Evolutionary conservation across 768 basidiomycete genomes (phyloP).

Genomic region (Auriscalpium vulgare): DNA sequence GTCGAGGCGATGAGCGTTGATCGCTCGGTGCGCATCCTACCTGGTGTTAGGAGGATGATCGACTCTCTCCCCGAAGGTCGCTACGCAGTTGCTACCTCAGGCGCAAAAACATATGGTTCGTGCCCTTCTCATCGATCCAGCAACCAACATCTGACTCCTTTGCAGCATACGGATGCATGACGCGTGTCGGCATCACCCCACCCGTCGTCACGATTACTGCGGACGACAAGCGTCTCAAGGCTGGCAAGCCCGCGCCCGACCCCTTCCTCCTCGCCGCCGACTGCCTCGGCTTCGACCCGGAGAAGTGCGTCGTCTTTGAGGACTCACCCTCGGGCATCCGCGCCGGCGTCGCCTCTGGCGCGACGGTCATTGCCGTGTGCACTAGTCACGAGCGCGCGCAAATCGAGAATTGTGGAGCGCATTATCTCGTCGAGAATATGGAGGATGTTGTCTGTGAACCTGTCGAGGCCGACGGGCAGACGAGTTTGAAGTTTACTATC

Average conservation of each 20-base stretch:
- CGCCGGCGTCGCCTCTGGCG: constrained; percentile 65
- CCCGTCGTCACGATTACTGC: constrained; percentile 68
- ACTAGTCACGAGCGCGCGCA: constrained; percentile 56
- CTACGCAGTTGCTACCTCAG: constrained; percentile 69
- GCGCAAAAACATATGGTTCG: constrained; percentile 62
- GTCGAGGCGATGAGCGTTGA: constrained; percentile 48
- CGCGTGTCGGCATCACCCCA: constrained; percentile 59
- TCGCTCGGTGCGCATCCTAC: constrained; percentile 61
- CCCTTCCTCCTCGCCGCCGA: constrained; percentile 57
- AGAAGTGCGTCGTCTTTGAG: constrained; percentile 70
- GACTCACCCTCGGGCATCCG: constrained; percentile 61
- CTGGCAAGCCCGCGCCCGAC: constrained; percentile 55
- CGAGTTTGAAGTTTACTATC: constrained; percentile 36
- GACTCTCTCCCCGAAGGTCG: constrained; percentile 55
- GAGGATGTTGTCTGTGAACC: constrained; percentile 35
- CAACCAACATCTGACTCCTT: constrained; percentile 7
- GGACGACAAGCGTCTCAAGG: constrained; percentile 65
- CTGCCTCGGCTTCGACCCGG: constrained; percentile 46
- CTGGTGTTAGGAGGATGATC: constrained; percentile 61
- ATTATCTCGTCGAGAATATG: constrained; percentile 48
- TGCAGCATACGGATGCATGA: constrained; percentile 59
- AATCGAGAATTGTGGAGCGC: constrained; percentile 48
- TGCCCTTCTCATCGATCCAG: constrained; percentile 6
- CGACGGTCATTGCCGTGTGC: constrained; percentile 68
- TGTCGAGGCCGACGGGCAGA: constrained; percentile 26